Base-by-base conservation (phyloP, 768 basidiomycete species). In the Tricholoma sp. region DNA sequence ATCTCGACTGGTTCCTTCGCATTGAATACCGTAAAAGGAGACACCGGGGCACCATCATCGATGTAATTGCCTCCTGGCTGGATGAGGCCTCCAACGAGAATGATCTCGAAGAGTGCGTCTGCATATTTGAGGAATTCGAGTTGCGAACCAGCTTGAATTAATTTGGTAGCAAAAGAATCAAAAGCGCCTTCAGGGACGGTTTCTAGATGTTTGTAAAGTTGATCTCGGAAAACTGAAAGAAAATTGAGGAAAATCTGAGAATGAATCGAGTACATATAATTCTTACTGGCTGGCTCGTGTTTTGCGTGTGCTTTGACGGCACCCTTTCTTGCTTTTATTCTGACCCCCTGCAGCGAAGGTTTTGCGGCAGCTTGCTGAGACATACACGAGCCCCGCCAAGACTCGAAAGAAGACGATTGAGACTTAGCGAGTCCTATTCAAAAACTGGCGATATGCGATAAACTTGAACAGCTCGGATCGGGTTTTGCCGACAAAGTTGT, bases 101-200 rank as follows among this genome's bases (percentile, higher is more conserved):
- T 82, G 77, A 97, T 84, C 76, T 99, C 95, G 74, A 97, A 98
- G 66, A 98, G 86, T 56, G 88, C 82, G 66, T 97, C 94, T 74
- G 93, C 91, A 86, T 98, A 98, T 78, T 97, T 97, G 73, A 95
- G 85, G 68, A 85, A 88, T 75, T 99, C 97, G 72, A 99, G 89
- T 50, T 91, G 87, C 22, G 88, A 85, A 43, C 95, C 96, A 56
- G 95, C 94, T 72, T 90, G 88, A 64, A 94, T 82, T 66, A 99
- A 84, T 74, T 93, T 93, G 66, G 84, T 80, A 46, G 86, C 73
- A 70, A 89, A 86, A 11, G 83, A 78, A 63, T 96, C 94, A 71
- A 93, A 94, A 68, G 94, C 92, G 71, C 79, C 81, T 56, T 81
- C 79, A 21, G 83, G 80, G 49, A 92, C 86, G 27, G 89, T 86